These are phyloP conservation scores for Plasmodium vivax DNA, from an alignment of 169 alveolate species.

Conservation along the genomic window DNA sequence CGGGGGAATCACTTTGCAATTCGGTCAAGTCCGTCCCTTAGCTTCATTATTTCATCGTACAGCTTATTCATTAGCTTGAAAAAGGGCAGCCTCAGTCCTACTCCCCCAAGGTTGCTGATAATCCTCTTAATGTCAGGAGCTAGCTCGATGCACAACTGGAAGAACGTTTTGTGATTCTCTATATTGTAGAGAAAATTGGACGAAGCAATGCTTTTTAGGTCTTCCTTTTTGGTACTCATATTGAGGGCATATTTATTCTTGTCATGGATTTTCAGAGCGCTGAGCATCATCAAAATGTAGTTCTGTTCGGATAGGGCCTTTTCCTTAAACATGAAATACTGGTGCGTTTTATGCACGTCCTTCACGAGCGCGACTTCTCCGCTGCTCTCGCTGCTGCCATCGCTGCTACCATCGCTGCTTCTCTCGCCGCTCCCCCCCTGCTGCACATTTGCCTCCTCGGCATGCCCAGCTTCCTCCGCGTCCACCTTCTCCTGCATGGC, in stretches of 20 bases:
- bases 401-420: neutral
- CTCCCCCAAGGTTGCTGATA: conserved; percentile 23
- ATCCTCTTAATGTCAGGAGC: conserved; percentile 66
- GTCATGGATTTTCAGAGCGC: conserved; percentile 27
- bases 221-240: conserved; percentile 19
- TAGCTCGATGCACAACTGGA: conserved; percentile 36
- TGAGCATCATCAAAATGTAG: conserved; percentile 23
- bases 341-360: conserved; percentile 6
- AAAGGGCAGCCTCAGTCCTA: conserved; percentile 28
- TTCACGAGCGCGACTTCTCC: conserved; percentile 4
- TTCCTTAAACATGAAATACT: conserved; percentile 14
- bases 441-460: neutral
- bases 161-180: conserved; percentile 56
- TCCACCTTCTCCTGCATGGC: neutral
- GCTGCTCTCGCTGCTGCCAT: neutral
- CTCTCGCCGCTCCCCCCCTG: neutral
- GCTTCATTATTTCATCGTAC: conserved; percentile 43
- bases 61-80: conserved; percentile 33
- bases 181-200: conserved; percentile 21
- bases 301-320: conserved; percentile 14
- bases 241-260: conserved; percentile 42
- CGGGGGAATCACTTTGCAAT: neutral
- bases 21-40: conserved; percentile 42
- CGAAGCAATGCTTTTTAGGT: conserved; percentile 1
- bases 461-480: conserved; percentile 11